phyloP scores from a whole-genome alignment of 352 stramenopile genomes.

The Thraustochytrium striatum region DNA sequence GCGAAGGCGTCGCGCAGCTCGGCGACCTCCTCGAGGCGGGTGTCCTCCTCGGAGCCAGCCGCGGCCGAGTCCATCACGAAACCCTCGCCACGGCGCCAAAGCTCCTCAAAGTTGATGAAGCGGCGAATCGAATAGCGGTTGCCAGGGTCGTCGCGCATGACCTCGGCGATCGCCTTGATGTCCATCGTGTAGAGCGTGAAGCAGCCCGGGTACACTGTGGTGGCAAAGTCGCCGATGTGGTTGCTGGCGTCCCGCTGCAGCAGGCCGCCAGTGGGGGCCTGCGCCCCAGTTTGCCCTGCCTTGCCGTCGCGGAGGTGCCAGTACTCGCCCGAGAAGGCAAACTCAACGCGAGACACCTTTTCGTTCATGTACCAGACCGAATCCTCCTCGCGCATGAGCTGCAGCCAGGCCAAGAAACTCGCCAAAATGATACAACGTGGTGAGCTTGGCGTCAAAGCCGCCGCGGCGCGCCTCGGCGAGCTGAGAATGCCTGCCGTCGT shows the following conservation, averaged over 20 bases:
- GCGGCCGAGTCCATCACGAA: not conserved
- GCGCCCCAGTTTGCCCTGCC: not conserved
- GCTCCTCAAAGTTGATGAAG: slow-evolving; percentile 17
- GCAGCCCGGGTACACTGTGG: slow-evolving; percentile 9
- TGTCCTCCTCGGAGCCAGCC: not conserved
- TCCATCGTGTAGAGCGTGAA: slow-evolving; percentile 19
- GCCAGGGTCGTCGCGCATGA: slow-evolving; percentile 18
- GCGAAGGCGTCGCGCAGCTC: not conserved
- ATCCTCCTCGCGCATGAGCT: slow-evolving; percentile 40
- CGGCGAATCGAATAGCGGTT: not conserved
- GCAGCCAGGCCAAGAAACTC: slow-evolving; percentile 35
- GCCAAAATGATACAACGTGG: slow-evolving; percentile 32
- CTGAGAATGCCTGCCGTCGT: not conserved
- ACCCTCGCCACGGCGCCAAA: not conserved
- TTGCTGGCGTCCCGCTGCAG: not conserved
- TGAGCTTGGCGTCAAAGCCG: not conserved
- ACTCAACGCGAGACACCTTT: not conserved
- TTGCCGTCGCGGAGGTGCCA: not conserved
- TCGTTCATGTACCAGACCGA: not conserved
- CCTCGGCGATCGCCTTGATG: slow-evolving; percentile 19
- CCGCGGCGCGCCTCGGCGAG: not conserved
- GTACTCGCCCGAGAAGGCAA: slow-evolving; percentile 4
- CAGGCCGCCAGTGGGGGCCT: not conserved
- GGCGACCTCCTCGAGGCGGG: not conserved
- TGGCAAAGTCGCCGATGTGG: slow-evolving; percentile 32